Evolutionary conservation across 805 yeast genomes (phyloP), one percentile per base, ranked within the genome.

Genomic region (Ogataea pini): DNA sequence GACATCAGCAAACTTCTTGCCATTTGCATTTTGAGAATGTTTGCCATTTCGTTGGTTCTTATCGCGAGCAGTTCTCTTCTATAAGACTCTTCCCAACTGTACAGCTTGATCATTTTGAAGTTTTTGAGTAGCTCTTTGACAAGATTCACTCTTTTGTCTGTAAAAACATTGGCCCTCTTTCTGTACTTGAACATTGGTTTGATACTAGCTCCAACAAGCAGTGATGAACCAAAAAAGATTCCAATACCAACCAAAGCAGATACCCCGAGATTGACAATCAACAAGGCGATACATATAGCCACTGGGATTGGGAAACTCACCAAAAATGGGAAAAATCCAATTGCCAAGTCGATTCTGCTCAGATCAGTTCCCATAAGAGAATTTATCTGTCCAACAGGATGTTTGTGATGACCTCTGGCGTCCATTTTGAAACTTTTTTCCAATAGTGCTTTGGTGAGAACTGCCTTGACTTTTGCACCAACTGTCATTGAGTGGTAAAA

Each of bases 71-170:
- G 76, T 45, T 75, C 73, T 8, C 75, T 64, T 50, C 76, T 73
- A 62, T 88, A 91, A 1, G 96, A 87, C 34, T 73, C 74, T 64
- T 91, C 97, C 97, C 97, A 91, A 4, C 94, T 85, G 64, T 90
- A 91, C 60, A 79, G 85, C 70, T 91, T 91, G 65, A 91, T 85
- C 67, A 84, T 76, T 63, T 86, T 88, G 73, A 89, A 79, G 54
- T 86, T 83, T 62, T 79, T 83, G 54, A 91, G 72, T 22, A 89
- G 79, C 64, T 91, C 97, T 55, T 88, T 85, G 65, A 89, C 82
- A 36, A 80, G 72, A 41, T 82, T 76, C 28, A 91, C 92, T 62
- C 97, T 82, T 24, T 67, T 67, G 64, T 91, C 97, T 4, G 97
- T 91, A 60, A 69, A 81, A 1, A 63, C 67, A 40, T 79, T 80